A percentile compares a stretch with the other conserved stretches of the same genome.
Conservation (phyloP, 2,329 filamentous ascomycete genomes). For the Aspergillus tubingensis region DNA sequence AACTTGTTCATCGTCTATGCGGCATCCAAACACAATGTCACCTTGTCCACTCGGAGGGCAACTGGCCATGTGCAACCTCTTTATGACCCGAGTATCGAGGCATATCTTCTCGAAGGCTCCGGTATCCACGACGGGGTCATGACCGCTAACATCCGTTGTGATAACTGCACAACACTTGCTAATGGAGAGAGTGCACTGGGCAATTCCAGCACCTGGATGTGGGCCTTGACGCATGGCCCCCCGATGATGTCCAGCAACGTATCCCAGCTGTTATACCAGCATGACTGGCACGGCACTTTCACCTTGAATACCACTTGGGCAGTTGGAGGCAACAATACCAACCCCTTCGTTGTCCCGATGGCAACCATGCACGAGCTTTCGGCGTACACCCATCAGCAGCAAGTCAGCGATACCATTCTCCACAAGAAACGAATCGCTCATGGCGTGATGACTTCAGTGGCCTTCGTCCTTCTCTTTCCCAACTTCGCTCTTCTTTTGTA, state of each 20-base stretch:
- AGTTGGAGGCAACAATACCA: constrained; percentile 49
- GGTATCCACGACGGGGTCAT: constrained; percentile 57
- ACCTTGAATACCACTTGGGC: constrained; percentile 52
- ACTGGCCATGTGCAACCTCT: constrained; percentile 52
- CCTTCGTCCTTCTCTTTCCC: constrained; percentile 46
- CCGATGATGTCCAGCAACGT: constrained; percentile 51
- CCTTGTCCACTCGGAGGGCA: constrained; percentile 59
- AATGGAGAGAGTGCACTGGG: constrained; percentile 23
- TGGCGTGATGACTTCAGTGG: constrained; percentile 25
- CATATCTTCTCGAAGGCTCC: constrained; percentile 61
- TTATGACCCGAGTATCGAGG: constrained; percentile 46
- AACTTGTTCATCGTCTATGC: constrained; percentile 66
- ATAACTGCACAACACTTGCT: constrained; percentile 27
- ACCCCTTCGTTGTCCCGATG: constrained; percentile 29
- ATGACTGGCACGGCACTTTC: constrained; percentile 48
- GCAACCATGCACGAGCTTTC: constrained; percentile 11
- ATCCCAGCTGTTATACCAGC: constrained; percentile 48
- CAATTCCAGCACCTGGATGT: constrained; percentile 29
- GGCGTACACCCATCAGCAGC: constrained; percentile 12
- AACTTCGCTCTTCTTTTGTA: constrained; percentile 35
- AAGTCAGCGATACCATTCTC: constrained; percentile 19
- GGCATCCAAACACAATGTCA: constrained; percentile 58
- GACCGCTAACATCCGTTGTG: constrained; percentile 58
- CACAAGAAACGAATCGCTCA: constrained; percentile 24
- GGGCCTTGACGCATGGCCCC: constrained; percentile 41